A percentile compares a stretch with the other conserved stretches of the same genome.
Evolutionary conservation across 176 grass and related monocot genomes (phyloP).

Genomic region (Triticum aestivum): IWGSC_CS_RefSeq_v2.1 NC_057798.1:52777295-52777794

Average conservation of each 20-base stretch:
- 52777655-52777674: no score
- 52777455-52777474: slow-evolving; percentile 60
- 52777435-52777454: slow-evolving; percentile 62
- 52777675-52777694: no score
- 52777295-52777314: neutral
- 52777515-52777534: slow-evolving; percentile 38
- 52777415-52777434: slow-evolving; percentile 59
- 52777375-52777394: no score
- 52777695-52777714: neutral
- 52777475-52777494: slow-evolving; percentile 64
- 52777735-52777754: neutral
- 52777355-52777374: slow-evolving; percentile 10
- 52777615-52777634: neutral
- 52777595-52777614: neutral
- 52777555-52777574: neutral
- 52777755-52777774: no score
- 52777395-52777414: slow-evolving; percentile 63
- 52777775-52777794: no score
- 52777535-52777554: neutral
- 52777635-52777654: no score
- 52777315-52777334: neutral
- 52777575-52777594: neutral
- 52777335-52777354: slow-evolving; percentile 47
- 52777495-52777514: slow-evolving; percentile 77
- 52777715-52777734: neutral